A percentile compares a stretch with the other conserved stretches of the same genome.
Conservation (phyloP, 768 basidiomycete genomes). For the Vishniacozyma victoriae region DNA sequence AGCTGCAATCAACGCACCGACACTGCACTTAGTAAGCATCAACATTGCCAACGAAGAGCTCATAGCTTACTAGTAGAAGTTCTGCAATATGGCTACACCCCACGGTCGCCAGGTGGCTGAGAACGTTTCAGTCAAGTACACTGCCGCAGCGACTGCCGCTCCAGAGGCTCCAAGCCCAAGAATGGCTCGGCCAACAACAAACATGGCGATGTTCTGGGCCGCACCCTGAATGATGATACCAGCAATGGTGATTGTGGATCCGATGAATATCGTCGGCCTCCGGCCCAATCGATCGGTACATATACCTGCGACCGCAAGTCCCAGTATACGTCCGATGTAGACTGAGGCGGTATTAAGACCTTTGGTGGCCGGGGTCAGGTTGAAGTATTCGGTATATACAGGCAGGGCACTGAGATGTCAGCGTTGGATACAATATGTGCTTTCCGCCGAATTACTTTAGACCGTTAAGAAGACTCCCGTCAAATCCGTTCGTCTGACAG, state of each 20-base stretch:
- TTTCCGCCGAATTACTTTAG: too few species aligned
- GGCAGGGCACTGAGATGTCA: slow-evolving; percentile 11
- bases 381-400: slow-evolving; percentile 17
- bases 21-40: too few species aligned
- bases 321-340: slow-evolving; percentile 9
- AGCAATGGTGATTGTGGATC: slow-evolving; percentile 1
- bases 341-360: slow-evolving; percentile 12
- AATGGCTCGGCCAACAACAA: slow-evolving; percentile 6
- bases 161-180: slow-evolving; percentile 1
- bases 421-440: neutral
- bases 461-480: slow-evolving; percentile 15
- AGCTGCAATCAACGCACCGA: too few species aligned
- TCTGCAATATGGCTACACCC: slow-evolving; percentile 9
- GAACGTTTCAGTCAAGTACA: slow-evolving; percentile 16
- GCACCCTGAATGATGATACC: slow-evolving; percentile 11
- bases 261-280: slow-evolving; percentile 3
- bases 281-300: slow-evolving; percentile 7
- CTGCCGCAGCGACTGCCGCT: slow-evolving; percentile 1
- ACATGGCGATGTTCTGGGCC: slow-evolving; percentile 18
- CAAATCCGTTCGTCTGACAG: slow-evolving; percentile 16
- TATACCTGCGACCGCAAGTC: slow-evolving; percentile 1
- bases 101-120: slow-evolving; percentile 8
- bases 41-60: too few species aligned
- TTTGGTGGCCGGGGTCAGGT: slow-evolving; percentile 9
- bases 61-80: slow-evolving; percentile 19